Evolutionary conservation across 1,139 yeast genomes (phyloP).

Genomic region (Geotrichum bryndzae): DNA sequence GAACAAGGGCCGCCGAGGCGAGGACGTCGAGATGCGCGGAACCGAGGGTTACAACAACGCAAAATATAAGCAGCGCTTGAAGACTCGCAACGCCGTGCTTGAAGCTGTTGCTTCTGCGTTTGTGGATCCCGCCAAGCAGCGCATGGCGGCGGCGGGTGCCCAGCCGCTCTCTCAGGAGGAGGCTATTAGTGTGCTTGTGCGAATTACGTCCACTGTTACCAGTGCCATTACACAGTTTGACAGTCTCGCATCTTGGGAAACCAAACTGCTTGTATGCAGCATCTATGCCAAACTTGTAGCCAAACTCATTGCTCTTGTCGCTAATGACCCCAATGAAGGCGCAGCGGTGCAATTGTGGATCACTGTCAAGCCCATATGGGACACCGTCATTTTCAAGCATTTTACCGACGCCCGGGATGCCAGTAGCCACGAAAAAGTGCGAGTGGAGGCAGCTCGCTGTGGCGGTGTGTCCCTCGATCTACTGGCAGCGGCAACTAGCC

Average conservation of each 20-base stretch:
- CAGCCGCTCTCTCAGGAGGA: not conserved
- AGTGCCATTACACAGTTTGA: not conserved
- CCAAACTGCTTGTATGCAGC: not conserved
- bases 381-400: constrained; percentile 22
- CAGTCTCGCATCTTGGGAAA: constrained; percentile 2
- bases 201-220: constrained; percentile 3
- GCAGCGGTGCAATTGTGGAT: constrained; percentile 34
- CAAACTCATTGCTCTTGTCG: constrained; percentile 3
- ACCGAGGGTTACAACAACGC: not conserved
- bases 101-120: constrained; percentile 26
- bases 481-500: constrained; percentile 17
- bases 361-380: constrained; percentile 33
- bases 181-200: constrained; percentile 1
- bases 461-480: constrained; percentile 31
- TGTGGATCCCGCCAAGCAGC: constrained; percentile 9
- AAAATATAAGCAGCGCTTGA: constrained; percentile 26
- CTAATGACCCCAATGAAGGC: constrained; percentile 15
- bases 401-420: constrained; percentile 20
- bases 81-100: constrained; percentile 35
- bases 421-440: constrained; percentile 57
- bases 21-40: constrained; percentile 25
- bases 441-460: constrained; percentile 45
- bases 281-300: not conserved
- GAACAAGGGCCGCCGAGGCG: constrained; percentile 23
- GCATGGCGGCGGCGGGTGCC: not conserved